These are phyloP conservation scores for Syzygium syzygioides DNA, from an alignment of 441 rosid species.

Conservation along the genomic window DNA sequence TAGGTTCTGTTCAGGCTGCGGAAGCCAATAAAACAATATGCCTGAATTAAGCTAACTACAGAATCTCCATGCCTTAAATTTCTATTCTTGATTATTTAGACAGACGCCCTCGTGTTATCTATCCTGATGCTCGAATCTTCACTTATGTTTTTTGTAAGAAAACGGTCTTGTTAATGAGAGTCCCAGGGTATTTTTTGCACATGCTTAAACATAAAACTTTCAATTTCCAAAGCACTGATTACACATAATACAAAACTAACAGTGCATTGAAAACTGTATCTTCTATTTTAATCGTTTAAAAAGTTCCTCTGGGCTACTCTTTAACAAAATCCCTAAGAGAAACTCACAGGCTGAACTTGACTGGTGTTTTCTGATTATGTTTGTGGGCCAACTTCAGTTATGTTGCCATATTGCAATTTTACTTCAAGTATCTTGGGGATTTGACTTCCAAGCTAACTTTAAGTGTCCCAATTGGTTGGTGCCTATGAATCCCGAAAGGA, in stretches of 20 bases:
- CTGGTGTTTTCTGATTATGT: background rate
- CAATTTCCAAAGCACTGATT: background rate
- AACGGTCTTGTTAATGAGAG: background rate
- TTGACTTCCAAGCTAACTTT: background rate
- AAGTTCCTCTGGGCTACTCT: background rate
- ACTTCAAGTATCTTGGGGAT: background rate
- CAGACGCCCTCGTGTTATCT: background rate
- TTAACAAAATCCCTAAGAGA: background rate
- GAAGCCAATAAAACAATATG: background rate
- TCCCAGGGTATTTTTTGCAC: background rate
- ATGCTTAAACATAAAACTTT: background rate
- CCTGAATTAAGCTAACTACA: background rate
- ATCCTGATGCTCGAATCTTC: background rate
- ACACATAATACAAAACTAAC: background rate
- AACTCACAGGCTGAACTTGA: background rate
- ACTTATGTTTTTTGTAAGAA: background rate
- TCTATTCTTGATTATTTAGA: background rate
- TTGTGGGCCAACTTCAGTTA: background rate
- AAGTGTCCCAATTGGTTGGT: background rate
- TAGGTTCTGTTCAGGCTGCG: background rate
- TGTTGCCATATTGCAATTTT: background rate
- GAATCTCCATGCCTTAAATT: background rate
- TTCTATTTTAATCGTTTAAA: background rate
- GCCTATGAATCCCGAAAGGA: background rate
- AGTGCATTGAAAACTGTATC: background rate